phyloP scores from a whole-genome alignment of 1,284 basidiomycete species.

The Agaricales sp. region DNA sequence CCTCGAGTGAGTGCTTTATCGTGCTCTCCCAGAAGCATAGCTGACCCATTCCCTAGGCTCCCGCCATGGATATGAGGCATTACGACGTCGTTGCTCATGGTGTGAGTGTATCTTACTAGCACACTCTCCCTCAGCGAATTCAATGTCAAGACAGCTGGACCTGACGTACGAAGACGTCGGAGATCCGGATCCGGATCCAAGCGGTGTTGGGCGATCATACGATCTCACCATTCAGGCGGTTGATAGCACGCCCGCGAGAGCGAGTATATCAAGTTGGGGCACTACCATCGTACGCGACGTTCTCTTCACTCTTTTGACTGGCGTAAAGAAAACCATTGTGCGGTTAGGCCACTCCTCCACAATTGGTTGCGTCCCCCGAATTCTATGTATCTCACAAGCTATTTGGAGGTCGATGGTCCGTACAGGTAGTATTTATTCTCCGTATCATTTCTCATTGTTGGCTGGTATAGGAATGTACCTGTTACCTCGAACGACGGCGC shows the following conservation, averaged over 20 bases:
- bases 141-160: constrained; percentile 20
- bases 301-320: background rate
- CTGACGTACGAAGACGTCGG: constrained; percentile 33
- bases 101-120: constrained; percentile 14
- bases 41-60: constrained; percentile 16
- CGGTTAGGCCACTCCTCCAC: background rate
- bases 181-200: constrained; percentile 28
- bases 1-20: constrained; percentile 17
- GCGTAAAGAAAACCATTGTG: background rate
- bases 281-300: constrained; percentile 18
- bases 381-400: constrained; percentile 16
- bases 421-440: background rate
- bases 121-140: background rate
- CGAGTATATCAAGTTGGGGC: constrained; percentile 20
- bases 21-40: background rate
- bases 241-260: constrained; percentile 22
- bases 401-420: constrained; percentile 28
- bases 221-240: constrained; percentile 26
- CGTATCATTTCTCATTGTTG: too few relatives aligned
- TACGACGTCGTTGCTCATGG: constrained; percentile 31
- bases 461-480: constrained; percentile 20
- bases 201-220: constrained; percentile 29
- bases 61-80: constrained; percentile 30
- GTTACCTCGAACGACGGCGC: constrained; percentile 21
- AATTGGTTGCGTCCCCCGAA: constrained; percentile 19